Conservation (phyloP, 352 stramenopile species). For the Pythium phragmiticola region DNA sequence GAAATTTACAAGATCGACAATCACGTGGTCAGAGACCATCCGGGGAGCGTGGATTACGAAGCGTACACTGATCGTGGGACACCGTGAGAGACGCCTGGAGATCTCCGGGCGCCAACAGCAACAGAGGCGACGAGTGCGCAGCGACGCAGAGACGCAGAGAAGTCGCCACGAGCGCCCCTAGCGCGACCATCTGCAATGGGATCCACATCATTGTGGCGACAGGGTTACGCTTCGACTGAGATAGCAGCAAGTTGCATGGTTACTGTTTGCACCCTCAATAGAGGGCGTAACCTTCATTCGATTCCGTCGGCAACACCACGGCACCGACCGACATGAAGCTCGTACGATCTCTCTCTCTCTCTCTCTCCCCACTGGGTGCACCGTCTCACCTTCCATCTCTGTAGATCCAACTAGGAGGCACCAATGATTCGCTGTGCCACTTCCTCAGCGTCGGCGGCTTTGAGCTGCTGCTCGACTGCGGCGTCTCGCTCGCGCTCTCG, state of each 20-base stretch:
- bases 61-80: conserved; percentile 4
- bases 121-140: background rate
- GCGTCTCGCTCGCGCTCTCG: conserved; percentile 30
- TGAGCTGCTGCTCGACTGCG: conserved; percentile 82
- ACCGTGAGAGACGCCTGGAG: conserved; percentile 11
- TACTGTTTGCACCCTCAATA: conserved; percentile 4
- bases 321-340: conserved; percentile 22
- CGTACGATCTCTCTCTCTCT: conserved; percentile 13
- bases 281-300: background rate
- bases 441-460: conserved; percentile 80
- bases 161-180: background rate
- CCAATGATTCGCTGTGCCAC: conserved; percentile 71
- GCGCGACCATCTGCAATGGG: background rate
- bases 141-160: background rate
- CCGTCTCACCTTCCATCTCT: background rate
- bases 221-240: background rate
- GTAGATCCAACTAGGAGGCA: conserved; percentile 74
- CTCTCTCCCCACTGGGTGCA: conserved; percentile 1
- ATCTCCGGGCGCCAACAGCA: conserved; percentile 11
- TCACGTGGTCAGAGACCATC: background rate
- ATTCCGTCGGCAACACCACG: background rate
- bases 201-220: background rate
- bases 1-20: background rate
- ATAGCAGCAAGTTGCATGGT: background rate
- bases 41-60: background rate